Conservation (phyloP, 75 land plant species). For the Sequoiadendron giganteum region DNA sequence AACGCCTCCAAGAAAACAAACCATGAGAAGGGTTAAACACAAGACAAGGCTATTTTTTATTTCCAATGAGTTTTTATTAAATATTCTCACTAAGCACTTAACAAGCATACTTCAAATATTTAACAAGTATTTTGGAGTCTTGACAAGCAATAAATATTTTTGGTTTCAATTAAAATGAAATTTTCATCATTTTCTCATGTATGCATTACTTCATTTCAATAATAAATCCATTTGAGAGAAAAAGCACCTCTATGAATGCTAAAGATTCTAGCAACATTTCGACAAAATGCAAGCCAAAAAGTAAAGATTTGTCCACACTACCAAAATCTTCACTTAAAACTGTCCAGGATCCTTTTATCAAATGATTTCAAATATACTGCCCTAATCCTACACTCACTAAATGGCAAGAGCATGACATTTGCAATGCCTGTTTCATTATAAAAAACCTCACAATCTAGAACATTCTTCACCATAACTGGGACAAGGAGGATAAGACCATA, state of each 20-base stretch:
- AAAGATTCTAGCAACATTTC: background rate
- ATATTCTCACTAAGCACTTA: background rate
- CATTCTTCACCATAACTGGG: background rate
- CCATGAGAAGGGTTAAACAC: slow-evolving; percentile 5
- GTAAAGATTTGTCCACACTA: background rate
- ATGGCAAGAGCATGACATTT: background rate
- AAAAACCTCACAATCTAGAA: background rate
- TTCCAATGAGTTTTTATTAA: background rate
- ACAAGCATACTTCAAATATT: background rate
- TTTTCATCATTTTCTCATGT: background rate
- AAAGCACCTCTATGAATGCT: background rate
- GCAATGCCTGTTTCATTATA: background rate
- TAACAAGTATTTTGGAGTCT: background rate
- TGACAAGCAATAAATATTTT: background rate
- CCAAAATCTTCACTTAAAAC: background rate
- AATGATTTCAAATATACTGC: background rate
- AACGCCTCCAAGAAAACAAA: slow-evolving; percentile 24
- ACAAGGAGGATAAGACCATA: background rate
- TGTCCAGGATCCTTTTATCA: background rate
- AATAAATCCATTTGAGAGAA: background rate
- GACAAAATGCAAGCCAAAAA: background rate
- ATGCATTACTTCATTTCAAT: background rate
- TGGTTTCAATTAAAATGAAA: background rate
- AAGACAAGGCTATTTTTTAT: background rate
- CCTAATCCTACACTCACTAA: background rate